Evolutionary conservation across 805 yeast species (phyloP), one percentile per base, ranked within the genome.

Genomic region (Saturnispora besseyi): DNA sequence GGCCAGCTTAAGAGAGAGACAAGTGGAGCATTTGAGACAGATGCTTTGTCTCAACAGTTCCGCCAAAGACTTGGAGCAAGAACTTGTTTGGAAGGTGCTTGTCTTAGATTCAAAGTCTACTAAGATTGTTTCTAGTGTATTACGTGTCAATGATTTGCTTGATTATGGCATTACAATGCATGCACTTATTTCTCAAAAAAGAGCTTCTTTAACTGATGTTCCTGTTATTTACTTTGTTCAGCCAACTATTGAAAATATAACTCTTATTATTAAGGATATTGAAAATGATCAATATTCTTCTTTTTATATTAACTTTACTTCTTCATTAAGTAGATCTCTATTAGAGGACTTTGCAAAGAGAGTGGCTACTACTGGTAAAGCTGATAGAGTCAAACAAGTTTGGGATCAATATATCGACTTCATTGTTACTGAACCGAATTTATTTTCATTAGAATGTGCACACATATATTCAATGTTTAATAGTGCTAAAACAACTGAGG

Each of bases 401-500:
- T 93, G 73, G 66, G 99, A 93, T 66, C 99, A 93, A 67, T 93
- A 90, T 66, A 72, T 91, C 54, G 90, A 91, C 67, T 93, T 87
- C 62, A 73, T 88, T 9, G 97, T 91, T 22, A 85, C 96, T 1
- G 99, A 93, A 63, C 95, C 96, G 22, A 85, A 87, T 60, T 71
- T 93, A 37, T 93, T 90, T 63, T 82, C 91, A 12, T 71, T 93
- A 49, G 95, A 87, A 50, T 60, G 84, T 51, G 73, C 78, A 2
- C 66, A 76, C 28, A 78, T 84, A 4, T 93, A 87, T 67, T 75
- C 82, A 7, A 67, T 73, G 42, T 76, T 93, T 63, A 85, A 87
- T 60, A 76, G 73, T 57, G 89, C 95, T 1, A 66, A 71, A 49
- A 79, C 90, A 4, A 71, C 80, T 24, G 99, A 93, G 64, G 84